Evolutionary conservation across 2,329 filamentous ascomycete species (phyloP).

Genomic region (Penicillium psychrosexuale): DNA sequence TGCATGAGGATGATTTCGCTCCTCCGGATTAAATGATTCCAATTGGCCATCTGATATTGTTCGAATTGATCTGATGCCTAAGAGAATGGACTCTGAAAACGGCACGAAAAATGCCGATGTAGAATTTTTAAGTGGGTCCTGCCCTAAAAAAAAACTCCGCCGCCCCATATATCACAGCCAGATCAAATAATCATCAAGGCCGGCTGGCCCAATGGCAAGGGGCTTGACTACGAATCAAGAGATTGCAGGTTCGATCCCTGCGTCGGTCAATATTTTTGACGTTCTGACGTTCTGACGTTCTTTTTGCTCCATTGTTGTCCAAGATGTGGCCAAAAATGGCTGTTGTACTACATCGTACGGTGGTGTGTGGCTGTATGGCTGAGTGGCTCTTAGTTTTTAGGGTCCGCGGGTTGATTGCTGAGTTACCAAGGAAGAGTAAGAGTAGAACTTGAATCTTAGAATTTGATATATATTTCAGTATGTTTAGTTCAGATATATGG

Average conservation of each 20-base stretch:
- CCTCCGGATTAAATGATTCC: not conserved
- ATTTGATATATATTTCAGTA: not conserved
- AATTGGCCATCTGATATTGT: not conserved
- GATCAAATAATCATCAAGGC: not conserved
- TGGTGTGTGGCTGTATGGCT: not conserved
- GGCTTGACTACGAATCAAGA: constrained; percentile 54
- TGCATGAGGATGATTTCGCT: no score
- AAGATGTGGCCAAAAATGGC: no score
- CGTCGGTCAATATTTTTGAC: constrained; percentile 18
- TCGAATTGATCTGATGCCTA: not conserved
- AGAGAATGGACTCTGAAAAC: not conserved
- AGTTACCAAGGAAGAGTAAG: no score
- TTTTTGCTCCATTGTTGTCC: not conserved
- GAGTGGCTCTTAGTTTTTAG: not conserved
- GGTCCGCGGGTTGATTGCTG: no score
- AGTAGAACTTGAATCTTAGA: not conserved
- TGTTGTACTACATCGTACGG: not conserved
- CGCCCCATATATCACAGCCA: not conserved
- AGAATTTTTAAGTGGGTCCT: not conserved
- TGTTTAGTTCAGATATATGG: not conserved
- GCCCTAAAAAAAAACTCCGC: not conserved
- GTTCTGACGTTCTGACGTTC: not conserved
- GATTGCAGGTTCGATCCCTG: constrained; percentile 50
- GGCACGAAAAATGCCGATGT: not conserved
- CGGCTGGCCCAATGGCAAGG: constrained; percentile 50